Conservation (phyloP, 176 grass and related monocot species). For the maize (Zea mays) region Zm-B73-REFERENCE-NAM-5.0 NC_050097.1:167389001-167389500, state of each 20-base stretch:
- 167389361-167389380: not conserved
- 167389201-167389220: conserved; percentile 18
- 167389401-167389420: conserved; percentile 8
- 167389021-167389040: not conserved
- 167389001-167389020: not conserved
- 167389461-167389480: not conserved
- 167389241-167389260: not conserved
- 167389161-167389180: not conserved
- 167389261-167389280: not conserved
- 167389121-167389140: conserved; percentile 5
- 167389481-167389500: not conserved
- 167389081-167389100: not conserved
- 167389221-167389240: not conserved
- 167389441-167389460: not conserved
- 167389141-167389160: not conserved
- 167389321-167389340: not conserved
- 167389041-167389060: not conserved
- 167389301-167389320: not conserved
- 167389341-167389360: not conserved
- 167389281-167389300: not conserved
- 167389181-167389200: conserved; percentile 3
- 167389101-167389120: not conserved
- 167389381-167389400: conserved; percentile 16
- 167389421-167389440: not conserved
- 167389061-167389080: not conserved